phyloP scores from a whole-genome alignment of 2,329 filamentous ascomycete species.

The Paecilomyces niveus region DNA sequence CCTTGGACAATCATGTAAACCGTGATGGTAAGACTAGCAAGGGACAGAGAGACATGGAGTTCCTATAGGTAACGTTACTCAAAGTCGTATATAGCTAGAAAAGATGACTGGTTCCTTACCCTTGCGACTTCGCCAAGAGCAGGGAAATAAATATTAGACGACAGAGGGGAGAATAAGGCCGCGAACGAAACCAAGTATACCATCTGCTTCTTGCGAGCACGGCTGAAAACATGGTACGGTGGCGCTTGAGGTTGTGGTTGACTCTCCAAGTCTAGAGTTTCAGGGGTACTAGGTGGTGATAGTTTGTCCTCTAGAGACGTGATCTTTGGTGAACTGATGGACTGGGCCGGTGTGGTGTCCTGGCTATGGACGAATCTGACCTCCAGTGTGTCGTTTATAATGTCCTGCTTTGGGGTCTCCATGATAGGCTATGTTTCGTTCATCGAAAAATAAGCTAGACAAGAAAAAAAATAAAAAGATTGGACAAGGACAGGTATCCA shows the following conservation, averaged over 20 bases:
- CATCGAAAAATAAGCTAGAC: not conserved
- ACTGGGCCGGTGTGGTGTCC: not conserved
- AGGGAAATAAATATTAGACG: slow-evolving; percentile 42
- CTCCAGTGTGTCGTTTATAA: not conserved
- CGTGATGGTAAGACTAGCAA: slow-evolving; percentile 30
- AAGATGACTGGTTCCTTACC: slow-evolving; percentile 6
- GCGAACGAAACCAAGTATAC: slow-evolving; percentile 33
- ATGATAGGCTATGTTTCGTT: not conserved
- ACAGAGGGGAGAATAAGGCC: slow-evolving; percentile 38
- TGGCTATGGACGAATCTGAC: not conserved
- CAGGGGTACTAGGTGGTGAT: not conserved
- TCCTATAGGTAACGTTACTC: slow-evolving; percentile 6
- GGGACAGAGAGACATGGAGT: slow-evolving; percentile 18
- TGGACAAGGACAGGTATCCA: not conserved
- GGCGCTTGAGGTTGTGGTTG: not conserved
- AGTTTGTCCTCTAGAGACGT: not conserved
- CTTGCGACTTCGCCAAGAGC: slow-evolving; percentile 23
- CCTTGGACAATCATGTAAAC: slow-evolving; percentile 47
- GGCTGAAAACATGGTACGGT: not conserved
- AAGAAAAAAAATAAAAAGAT: not conserved
- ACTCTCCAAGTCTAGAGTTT: not conserved
- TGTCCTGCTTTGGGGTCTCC: not conserved
- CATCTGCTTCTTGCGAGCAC: slow-evolving; percentile 25
- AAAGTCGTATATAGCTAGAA: not conserved
- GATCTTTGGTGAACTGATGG: not conserved